Base-by-base conservation (phyloP, 2,329 filamentous ascomycete genomes). In the Epichloe festucae region DNA sequence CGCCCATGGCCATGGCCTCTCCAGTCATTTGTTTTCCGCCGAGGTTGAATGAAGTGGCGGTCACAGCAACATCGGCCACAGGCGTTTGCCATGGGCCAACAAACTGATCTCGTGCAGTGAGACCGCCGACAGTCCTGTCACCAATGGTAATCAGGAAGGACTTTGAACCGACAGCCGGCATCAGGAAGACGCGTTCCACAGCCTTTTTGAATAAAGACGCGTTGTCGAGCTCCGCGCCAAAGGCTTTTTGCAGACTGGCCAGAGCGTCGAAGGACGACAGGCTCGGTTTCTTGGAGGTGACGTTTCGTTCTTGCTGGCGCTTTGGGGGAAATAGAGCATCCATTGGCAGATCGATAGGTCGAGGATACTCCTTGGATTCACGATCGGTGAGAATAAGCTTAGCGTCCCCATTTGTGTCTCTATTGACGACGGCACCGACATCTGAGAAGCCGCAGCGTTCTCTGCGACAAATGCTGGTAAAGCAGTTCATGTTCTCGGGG, bases 1-100 rank as follows among this genome's bases (percentile, higher is more conserved):
- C 91, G 36, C 93, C 93, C 85, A 95, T 94, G 1, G 89, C 85
- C 88, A 97, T 95, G n/a, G 90, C 90, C 67, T 97, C 93, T 58
- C 93, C 93, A 31, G 84, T 87, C 61, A 78, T 84, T 46, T 85
- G 77, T 54, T 84, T 87, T 15, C 76, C 72, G 15, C 74, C 75
- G 7, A 78, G 62, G 46, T 81, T 78, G 59, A 95, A 82, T 2
- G 88, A 85, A 0, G 88, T 91, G 0, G 87, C 82, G 21, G 91
- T 97, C 23, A 97, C 91, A 3, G 89, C 91, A 46, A 95, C 90
- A 66, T 98, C 90, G 4, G 93, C 84, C 14, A 97, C 89, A 3
- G 93, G 93, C 12, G 84, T 87, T 66, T 97, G 93, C 91, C 91
- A 97, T 48, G 87, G 89, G 1, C 93, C 93, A 50, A 96, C 91